Evolutionary conservation across 2,329 filamentous ascomycete species (phyloP), one percentile per base, ranked within the genome.

Genomic region (Paradendryphiella salina): DNA sequence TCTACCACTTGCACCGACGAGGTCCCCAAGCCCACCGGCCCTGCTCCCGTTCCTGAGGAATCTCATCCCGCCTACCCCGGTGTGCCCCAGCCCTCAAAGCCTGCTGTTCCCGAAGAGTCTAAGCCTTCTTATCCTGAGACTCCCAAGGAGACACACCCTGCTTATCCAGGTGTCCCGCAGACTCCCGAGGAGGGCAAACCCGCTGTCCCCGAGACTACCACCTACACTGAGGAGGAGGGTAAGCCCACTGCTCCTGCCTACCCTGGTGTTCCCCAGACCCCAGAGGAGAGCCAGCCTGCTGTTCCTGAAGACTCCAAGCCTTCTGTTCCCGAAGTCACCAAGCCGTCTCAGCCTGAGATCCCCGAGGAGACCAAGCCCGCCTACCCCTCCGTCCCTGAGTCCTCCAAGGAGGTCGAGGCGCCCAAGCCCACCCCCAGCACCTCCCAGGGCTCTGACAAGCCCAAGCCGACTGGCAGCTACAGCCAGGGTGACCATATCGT

Each of bases 391-490:
- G 41, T 28, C 5, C 52, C 54, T 13, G 44, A 33, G 11, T 38
- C 46, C 29, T 52, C 52, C 15, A 56, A 56, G 52, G 37, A 52
- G 13, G 55, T 43, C 14, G 40, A 54, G 31, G 50, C 9, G 23
- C 23, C 43, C 36, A 58, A 63, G 55, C 56, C 62, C 7, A 46
- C 50, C 29, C 67, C 67, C 20, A 61, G 41, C 42, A 52, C 56
- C 45, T 59, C 59, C 49, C 60, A 62, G 47, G 48, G 50, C 29
- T 59, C 54, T 11, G 56, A 54, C 18, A 66, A 66, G 60, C 61
- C 68, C 43, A 68, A 69, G 61, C 62, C 67, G 21, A 67, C 63
- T 54, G 60, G 58, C 32, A 44, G 56, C 52, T 67, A 65, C 54
- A 52, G 49, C 54, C 44, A 49, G 20, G 52, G 53, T 39, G 63